Percentiles rank a stretch among this genome's conserved stretches.
Conservation (phyloP, 495 filamentous ascomycete species). For the Recurvomyces mirabilis region DNA sequence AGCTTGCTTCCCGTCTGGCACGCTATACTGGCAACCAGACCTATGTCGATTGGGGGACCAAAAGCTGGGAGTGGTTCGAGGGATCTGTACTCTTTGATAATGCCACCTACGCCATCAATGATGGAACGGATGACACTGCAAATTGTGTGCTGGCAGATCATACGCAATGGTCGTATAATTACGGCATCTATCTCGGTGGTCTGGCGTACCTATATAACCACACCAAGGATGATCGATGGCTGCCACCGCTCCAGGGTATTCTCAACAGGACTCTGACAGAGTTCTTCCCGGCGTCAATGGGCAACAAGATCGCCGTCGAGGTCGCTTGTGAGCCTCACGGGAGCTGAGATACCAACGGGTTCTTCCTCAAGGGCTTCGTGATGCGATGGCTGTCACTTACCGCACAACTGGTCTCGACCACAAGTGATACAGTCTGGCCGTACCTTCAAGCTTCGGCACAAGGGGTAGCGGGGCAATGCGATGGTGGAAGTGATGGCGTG, state of each 20-base stretch:
- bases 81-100: constrained; percentile 48
- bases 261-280: constrained; percentile 20
- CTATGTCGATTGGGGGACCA: constrained; percentile 57
- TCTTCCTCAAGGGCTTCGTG: constrained; percentile 66
- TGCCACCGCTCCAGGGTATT: constrained; percentile 22
- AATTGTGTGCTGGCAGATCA: constrained; percentile 39
- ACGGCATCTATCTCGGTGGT: constrained; percentile 53
- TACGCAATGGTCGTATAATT: constrained; percentile 55
- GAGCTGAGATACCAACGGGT: constrained; percentile 11
- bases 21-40: constrained; percentile 67
- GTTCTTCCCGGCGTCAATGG: constrained; percentile 32
- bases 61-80: constrained; percentile 57
- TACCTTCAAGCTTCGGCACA: constrained; percentile 50
- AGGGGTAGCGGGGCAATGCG: constrained; percentile 57
- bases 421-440: constrained; percentile 46
- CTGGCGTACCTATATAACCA: constrained; percentile 40
- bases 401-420: constrained; percentile 62
- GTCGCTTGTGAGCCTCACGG: constrained; percentile 11
- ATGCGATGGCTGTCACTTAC: constrained; percentile 64
- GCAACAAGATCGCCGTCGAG: constrained; percentile 18
- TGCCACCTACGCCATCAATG: constrained; percentile 51
- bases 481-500: constrained; percentile 35
- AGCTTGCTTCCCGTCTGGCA: constrained; percentile 63
- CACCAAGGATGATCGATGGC: constrained; percentile 10
- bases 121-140: constrained; percentile 46